A percentile compares a stretch with the other conserved stretches of the same genome.
These are phyloP conservation scores for Vanrija sp. DNA, from an alignment of 1,284 basidiomycete genomes.

Conservation along the genomic window DNA sequence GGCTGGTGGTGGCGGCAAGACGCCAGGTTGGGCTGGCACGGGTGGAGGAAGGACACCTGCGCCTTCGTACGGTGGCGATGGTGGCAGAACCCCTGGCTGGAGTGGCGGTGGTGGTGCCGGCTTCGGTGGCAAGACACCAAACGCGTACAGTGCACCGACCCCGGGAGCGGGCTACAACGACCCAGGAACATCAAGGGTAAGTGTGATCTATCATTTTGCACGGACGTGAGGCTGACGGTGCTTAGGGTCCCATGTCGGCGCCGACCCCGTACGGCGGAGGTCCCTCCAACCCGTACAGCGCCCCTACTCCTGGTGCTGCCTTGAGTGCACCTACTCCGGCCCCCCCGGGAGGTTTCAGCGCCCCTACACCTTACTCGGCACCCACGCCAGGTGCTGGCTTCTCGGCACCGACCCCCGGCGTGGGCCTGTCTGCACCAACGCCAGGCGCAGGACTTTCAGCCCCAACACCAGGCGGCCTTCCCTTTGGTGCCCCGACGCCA, in stretches of 20 bases:
- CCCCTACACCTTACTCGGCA: slow-evolving; percentile 49
- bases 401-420: slow-evolving; percentile 42
- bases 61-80: slow-evolving; percentile 27
- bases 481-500: slow-evolving; percentile 48
- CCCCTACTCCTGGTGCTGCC: slow-evolving; percentile 41
- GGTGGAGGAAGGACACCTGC: slow-evolving; percentile 35
- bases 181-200: slow-evolving; percentile 37
- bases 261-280: slow-evolving; percentile 54
- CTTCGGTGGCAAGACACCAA: slow-evolving; percentile 54
- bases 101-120: slow-evolving; percentile 18
- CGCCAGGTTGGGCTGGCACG: slow-evolving; percentile 18
- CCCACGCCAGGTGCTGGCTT: slow-evolving; percentile 50
- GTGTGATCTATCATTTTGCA: neutral
- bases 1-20: slow-evolving; percentile 52
- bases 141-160: slow-evolving; percentile 54
- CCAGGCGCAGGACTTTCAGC: slow-evolving; percentile 46
- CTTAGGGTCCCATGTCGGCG: slow-evolving; percentile 34
- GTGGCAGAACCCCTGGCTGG: slow-evolving; percentile 48
- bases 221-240: neutral
- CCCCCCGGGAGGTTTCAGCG: slow-evolving; percentile 39
- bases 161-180: slow-evolving; percentile 23
- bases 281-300: slow-evolving; percentile 26
- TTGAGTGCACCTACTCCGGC: slow-evolving; percentile 53
- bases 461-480: slow-evolving; percentile 38
- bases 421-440: slow-evolving; percentile 39